These are phyloP conservation scores for Coffea canephora DNA, from an alignment of 257 asterid genomes.

Conservation along the genomic window DNA sequence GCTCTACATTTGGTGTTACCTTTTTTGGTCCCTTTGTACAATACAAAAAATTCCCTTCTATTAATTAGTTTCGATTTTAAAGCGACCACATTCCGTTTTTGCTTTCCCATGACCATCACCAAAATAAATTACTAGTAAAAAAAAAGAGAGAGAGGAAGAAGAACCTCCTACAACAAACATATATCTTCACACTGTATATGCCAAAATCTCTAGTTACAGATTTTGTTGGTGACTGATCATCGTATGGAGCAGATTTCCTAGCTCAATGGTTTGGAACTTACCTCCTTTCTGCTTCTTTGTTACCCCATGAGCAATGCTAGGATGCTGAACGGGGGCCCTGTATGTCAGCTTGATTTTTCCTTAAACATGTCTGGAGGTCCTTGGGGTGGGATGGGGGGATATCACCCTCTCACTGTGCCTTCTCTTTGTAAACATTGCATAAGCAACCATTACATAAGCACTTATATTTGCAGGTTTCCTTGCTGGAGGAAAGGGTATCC, in stretches of 20 bases:
- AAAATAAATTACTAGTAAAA: no score
- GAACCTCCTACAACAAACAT: no score
- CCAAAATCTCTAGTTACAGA: no score
- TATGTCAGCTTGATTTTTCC: neutral
- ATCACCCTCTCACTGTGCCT: neutral
- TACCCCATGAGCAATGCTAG: neutral
- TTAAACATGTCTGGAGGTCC: neutral
- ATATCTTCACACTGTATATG: no score
- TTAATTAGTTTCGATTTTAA: no score
- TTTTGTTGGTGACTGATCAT: no score
- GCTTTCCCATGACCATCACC: no score
- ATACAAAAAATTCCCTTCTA: no score
- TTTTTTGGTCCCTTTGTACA: no score
- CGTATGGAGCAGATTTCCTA: neutral
- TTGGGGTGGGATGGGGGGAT: neutral
- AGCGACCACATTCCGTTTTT: no score
- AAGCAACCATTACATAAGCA: slow-evolving; percentile 2
- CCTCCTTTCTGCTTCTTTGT: neutral
- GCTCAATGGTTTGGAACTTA: neutral
- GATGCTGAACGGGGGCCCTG: neutral
- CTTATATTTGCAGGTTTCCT: slow-evolving; percentile 45
- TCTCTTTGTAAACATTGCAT: neutral
- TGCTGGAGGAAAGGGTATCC: slow-evolving; percentile 63
- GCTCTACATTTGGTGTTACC: no score
- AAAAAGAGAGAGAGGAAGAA: no score